phyloP scores from a whole-genome alignment of 768 basidiomycete genomes.

The Nidula microcarpa region DNA sequence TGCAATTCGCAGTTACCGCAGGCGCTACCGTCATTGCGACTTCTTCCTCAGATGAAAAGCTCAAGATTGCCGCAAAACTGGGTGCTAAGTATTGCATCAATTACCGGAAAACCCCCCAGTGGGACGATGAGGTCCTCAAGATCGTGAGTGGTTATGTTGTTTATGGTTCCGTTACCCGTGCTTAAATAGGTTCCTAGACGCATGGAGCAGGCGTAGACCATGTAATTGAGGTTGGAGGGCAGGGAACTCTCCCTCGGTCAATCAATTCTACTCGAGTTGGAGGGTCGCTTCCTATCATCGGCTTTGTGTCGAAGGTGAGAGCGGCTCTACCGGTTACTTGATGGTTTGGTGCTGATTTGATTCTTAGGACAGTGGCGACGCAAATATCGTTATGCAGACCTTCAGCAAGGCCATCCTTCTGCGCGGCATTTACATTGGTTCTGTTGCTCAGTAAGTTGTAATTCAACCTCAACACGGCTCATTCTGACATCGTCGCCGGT shows the following conservation, averaged over 20 bases:
- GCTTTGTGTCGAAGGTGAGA: constrained; percentile 34
- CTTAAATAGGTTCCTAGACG: constrained; percentile 19
- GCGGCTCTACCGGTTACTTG: not conserved
- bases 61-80: constrained; percentile 45
- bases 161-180: not conserved
- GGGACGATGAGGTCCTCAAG: constrained; percentile 49
- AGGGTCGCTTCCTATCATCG: constrained; percentile 42
- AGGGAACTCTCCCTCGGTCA: constrained; percentile 39
- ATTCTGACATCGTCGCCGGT: not conserved
- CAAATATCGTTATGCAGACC: constrained; percentile 23
- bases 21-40: constrained; percentile 66
- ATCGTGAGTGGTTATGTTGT: constrained; percentile 28
- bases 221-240: constrained; percentile 41
- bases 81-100: constrained; percentile 59
- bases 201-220: constrained; percentile 34
- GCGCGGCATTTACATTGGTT: constrained; percentile 54
- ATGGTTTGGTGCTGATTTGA: not conserved
- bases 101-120: constrained; percentile 54
- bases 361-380: constrained; percentile 16
- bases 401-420: constrained; percentile 38
- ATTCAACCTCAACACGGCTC: not conserved
- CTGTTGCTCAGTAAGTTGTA: constrained; percentile 48
- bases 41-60: constrained; percentile 64
- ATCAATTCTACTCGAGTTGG: constrained; percentile 28
- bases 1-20: constrained; percentile 58